phyloP scores from a whole-genome alignment of 768 basidiomycete genomes.

The Tricholoma furcatifolium region DNA sequence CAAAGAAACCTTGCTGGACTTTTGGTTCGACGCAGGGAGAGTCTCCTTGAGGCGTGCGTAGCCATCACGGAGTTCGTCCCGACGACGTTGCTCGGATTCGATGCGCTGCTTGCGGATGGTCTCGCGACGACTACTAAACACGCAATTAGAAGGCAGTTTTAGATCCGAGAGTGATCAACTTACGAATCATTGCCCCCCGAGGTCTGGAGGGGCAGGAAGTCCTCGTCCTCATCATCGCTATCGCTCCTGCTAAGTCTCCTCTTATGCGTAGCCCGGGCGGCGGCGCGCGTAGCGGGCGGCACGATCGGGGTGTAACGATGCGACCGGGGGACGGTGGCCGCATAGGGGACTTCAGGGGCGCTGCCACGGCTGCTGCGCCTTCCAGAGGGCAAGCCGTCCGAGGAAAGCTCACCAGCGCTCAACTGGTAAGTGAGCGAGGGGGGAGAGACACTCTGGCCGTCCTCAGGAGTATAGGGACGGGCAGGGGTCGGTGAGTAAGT shows the following conservation, averaged over 20 bases:
- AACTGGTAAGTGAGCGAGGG: conserved; percentile 68
- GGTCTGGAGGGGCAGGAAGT: conserved; percentile 57
- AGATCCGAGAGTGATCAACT: conserved; percentile 18
- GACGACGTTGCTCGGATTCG: conserved; percentile 89
- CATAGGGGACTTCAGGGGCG: conserved; percentile 53
- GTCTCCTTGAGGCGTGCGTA: conserved; percentile 90
- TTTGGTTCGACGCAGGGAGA: conserved; percentile 87
- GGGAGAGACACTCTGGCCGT: conserved; percentile 62
- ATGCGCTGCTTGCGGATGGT: conserved; percentile 90
- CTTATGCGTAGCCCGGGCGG: conserved; percentile 43
- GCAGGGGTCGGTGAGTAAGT: conserved; percentile 59
- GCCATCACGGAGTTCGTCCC: conserved; percentile 91
- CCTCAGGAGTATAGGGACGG: conserved; percentile 71
- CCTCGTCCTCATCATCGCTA: conserved; percentile 73
- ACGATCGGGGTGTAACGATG: conserved; percentile 80
- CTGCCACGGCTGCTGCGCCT: conserved; percentile 73
- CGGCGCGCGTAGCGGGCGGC: conserved; percentile 54
- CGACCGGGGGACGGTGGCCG: conserved; percentile 66
- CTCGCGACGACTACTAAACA: conserved; percentile 65
- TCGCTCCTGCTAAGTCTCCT: conserved; percentile 51
- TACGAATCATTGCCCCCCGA: conserved; percentile 53
- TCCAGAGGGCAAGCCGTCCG: conserved; percentile 66
- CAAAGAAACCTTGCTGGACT: conserved; percentile 88
- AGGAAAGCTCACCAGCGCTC: conserved; percentile 68
- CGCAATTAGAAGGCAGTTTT: conserved; percentile 1